phyloP scores from a whole-genome alignment of 305 asterid species.

The Fraxinus paxiana region DNA sequence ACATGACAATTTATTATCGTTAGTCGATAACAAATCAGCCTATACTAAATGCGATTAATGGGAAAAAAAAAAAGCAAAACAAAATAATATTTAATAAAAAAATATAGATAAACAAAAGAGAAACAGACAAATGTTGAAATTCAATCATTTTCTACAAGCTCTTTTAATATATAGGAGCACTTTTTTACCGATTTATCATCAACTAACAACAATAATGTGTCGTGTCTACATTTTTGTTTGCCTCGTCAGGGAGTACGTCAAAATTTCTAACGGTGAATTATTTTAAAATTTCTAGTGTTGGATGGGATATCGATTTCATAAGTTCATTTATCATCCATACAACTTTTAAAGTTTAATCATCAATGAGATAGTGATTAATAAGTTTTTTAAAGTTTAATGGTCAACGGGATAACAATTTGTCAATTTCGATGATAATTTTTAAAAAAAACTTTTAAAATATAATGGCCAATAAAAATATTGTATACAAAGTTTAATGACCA shows the following conservation, averaged over 20 bases:
- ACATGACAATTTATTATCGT: neutral
- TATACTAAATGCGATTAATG: neutral
- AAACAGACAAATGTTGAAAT: neutral
- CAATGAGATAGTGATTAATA: neutral
- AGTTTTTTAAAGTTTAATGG: neutral
- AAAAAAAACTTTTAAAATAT: neutral
- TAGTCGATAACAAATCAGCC: neutral
- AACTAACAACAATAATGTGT: neutral
- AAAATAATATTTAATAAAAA: neutral
- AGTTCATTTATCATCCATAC: no score
- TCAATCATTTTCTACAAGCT: neutral
- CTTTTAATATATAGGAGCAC: neutral
- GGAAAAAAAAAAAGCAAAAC: neutral
- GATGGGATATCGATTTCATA: neutral
- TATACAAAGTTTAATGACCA: neutral
- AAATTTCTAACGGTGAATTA: no score
- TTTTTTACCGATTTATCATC: neutral
- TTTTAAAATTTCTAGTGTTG: neutral
- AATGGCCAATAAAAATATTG: neutral
- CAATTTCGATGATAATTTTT: neutral
- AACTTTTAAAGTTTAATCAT: no score
- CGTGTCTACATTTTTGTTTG: neutral
- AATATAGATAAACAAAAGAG: no score
- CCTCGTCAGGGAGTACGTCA: neutral
- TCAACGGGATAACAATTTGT: neutral